phyloP scores from a whole-genome alignment of 2,329 filamentous ascomycete genomes.

The Fusarium sp. region DNA sequence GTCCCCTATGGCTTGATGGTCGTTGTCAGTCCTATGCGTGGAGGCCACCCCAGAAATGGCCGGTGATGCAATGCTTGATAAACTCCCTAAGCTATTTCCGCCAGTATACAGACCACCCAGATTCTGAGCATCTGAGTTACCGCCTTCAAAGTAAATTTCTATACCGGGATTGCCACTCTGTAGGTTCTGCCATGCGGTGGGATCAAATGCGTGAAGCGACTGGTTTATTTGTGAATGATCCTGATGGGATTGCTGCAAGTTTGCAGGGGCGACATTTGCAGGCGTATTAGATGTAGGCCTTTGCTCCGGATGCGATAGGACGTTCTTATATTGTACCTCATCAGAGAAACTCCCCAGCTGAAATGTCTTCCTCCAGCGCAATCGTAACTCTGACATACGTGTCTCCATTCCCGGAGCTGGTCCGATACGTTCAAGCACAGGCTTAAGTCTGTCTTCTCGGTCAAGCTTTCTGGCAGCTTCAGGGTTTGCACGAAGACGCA shows the following conservation, averaged over 20 bases:
- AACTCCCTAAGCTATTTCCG: slow-evolving; percentile 20
- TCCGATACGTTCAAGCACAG: slow-evolving; percentile 32
- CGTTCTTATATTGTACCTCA: slow-evolving; percentile 11
- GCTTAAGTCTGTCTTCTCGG: slow-evolving; percentile 34
- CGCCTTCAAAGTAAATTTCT: slow-evolving; percentile 24
- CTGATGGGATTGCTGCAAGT: not conserved
- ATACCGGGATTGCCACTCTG: slow-evolving; percentile 18
- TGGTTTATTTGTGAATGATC: not conserved
- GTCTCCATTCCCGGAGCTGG: slow-evolving; percentile 38
- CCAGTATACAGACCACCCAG: slow-evolving; percentile 7
- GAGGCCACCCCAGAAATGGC: slow-evolving; percentile 25
- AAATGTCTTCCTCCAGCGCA: slow-evolving; percentile 35
- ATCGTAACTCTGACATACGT: slow-evolving; percentile 31
- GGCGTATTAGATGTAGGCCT: not conserved
- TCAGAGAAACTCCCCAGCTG: slow-evolving; percentile 14
- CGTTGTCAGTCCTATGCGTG: slow-evolving; percentile 1
- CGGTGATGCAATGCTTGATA: slow-evolving; percentile 31
- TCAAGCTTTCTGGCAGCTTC: slow-evolving; percentile 32
- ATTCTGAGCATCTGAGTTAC: not conserved
- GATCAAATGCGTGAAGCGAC: not conserved
- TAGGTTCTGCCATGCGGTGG: slow-evolving; percentile 15
- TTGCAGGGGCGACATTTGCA: not conserved
- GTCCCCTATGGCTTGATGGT: not conserved
- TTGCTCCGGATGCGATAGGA: slow-evolving; percentile 6
- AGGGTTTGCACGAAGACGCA: slow-evolving; percentile 26